Conservation (phyloP, 1,284 basidiomycete genomes). For the Omphalotus olearius region DNA sequence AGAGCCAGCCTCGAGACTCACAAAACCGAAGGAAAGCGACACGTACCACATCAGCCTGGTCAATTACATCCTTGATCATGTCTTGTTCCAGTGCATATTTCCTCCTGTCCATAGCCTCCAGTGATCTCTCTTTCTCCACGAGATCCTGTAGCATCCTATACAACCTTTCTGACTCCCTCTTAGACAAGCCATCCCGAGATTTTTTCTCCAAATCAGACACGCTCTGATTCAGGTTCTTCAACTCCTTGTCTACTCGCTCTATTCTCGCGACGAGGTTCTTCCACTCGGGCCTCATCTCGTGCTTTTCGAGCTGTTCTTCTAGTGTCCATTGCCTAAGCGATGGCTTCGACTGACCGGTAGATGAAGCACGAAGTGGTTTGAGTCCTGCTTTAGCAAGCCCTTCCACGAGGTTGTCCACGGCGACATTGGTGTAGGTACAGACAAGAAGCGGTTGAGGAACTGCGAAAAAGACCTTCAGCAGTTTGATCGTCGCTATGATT, state of each 20-base stretch:
- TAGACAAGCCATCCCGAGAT: constrained; percentile 18
- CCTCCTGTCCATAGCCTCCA: constrained; percentile 32
- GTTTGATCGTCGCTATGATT: constrained; percentile 78
- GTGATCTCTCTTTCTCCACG: constrained; percentile 30
- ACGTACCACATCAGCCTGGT: constrained; percentile 72
- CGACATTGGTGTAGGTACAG: constrained; percentile 91
- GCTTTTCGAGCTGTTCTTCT: constrained; percentile 60
- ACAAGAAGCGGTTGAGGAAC: constrained; percentile 84
- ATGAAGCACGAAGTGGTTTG: constrained; percentile 76
- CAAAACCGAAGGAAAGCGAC: constrained; percentile 5
- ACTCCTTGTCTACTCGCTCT: constrained; percentile 24
- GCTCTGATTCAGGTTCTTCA: constrained; percentile 23
- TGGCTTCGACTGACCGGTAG: constrained; percentile 54
- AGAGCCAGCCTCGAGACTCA: too few relatives aligned
- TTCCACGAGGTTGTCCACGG: constrained; percentile 90
- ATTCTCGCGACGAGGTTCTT: constrained; percentile 37
- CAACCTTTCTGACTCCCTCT: constrained; percentile 22
- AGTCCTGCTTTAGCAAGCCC: constrained; percentile 62
- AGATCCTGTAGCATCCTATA: constrained; percentile 39
- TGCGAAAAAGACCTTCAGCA: constrained; percentile 86
- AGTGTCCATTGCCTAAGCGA: constrained; percentile 60
- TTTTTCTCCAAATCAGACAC: constrained; percentile 20
- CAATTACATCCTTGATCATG: constrained; percentile 59
- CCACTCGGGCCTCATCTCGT: constrained; percentile 46
- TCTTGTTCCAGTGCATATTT: constrained; percentile 45